Base-by-base conservation (phyloP, 2,329 filamentous ascomycete genomes). In the Onygenales sp. region DNA sequence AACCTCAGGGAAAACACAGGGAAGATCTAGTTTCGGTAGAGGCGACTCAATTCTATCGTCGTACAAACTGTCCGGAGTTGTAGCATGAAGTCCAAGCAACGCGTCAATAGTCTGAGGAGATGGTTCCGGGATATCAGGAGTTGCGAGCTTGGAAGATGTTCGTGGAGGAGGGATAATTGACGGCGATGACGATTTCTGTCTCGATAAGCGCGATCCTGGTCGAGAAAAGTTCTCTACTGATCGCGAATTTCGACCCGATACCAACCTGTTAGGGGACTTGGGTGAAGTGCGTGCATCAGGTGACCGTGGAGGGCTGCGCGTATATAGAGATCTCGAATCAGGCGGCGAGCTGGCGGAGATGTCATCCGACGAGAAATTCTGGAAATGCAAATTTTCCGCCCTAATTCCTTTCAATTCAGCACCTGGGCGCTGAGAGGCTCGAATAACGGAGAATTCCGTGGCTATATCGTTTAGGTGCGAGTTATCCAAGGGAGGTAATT, bases 161-260 rank as follows among this genome's bases (percentile, higher is more conserved):
- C 70, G 64, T 45, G 69, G 69, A 14, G 72, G 69, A 32, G 72
- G 66, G 49, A 69, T 64, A 34, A 69, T 67, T 6, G 69, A 69
- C 21, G 71, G 69, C 13, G 68, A 65, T 42, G 67, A 62, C 37
- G 64, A 68, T 34, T 69, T 65, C 32, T 67, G 67, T 34, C 70
- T 67, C 55, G 67, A 62, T 56, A 49, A 21, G 6, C 67, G 71
- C 3, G 75, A 65, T 27, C 71, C 73, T 3, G 77, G 76, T n/a
- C 76, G 74, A 31, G 77, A 80, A 61, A 81, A 81, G 60, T 78
- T 80, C 54, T 81, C 78, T 21, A 75, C 68, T 10, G 65, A 67
- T 42, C 70, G 70, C 47, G 72, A 72, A 50, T 66, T 59, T 39
- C 64, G 56, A 56, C 52, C 62, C 60, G 37, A 55, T 59, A 56